Conservation (phyloP, 2,329 filamentous ascomycete genomes). For the Diplodia seriata region DNA sequence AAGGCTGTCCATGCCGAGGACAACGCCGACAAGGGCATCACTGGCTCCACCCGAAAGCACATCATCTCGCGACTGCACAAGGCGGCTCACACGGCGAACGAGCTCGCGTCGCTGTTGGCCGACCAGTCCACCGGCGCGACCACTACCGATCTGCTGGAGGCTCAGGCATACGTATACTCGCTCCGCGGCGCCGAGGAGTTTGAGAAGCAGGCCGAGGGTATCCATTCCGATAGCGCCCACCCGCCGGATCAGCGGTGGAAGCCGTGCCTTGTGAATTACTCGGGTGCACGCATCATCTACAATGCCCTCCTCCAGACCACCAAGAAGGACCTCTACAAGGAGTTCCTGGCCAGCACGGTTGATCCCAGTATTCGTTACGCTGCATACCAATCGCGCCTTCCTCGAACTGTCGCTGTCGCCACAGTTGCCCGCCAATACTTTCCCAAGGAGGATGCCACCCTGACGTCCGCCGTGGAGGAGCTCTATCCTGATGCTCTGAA, state of each 20-base stretch:
- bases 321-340: slow-evolving; percentile 81
- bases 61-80: slow-evolving; percentile 88
- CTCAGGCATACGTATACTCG: slow-evolving; percentile 79
- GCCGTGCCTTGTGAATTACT: slow-evolving; percentile 75
- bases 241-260: slow-evolving; percentile 69
- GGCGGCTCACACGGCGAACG: slow-evolving; percentile 72
- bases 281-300: slow-evolving; percentile 82
- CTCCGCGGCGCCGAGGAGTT: slow-evolving; percentile 80
- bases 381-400: slow-evolving; percentile 88
- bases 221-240: slow-evolving; percentile 40
- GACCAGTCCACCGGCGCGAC: slow-evolving; percentile 69
- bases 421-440: slow-evolving; percentile 82
- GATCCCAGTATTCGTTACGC: slow-evolving; percentile 95
- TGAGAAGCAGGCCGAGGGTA: slow-evolving; percentile 73
- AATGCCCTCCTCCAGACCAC: slow-evolving; percentile 70
- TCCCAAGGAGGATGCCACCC: slow-evolving; percentile 65
- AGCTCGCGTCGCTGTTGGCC: slow-evolving; percentile 71
- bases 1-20: slow-evolving; percentile 82
- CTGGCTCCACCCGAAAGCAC: slow-evolving; percentile 81
- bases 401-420: slow-evolving; percentile 81
- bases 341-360: slow-evolving; percentile 82
- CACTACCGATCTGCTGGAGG: slow-evolving; percentile 78
- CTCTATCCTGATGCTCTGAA: slow-evolving; percentile 64
- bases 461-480: slow-evolving; percentile 72
- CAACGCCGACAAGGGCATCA: slow-evolving; percentile 73